phyloP scores from a whole-genome alignment of 805 yeast genomes.

The Kuraishia molischiana region DNA sequence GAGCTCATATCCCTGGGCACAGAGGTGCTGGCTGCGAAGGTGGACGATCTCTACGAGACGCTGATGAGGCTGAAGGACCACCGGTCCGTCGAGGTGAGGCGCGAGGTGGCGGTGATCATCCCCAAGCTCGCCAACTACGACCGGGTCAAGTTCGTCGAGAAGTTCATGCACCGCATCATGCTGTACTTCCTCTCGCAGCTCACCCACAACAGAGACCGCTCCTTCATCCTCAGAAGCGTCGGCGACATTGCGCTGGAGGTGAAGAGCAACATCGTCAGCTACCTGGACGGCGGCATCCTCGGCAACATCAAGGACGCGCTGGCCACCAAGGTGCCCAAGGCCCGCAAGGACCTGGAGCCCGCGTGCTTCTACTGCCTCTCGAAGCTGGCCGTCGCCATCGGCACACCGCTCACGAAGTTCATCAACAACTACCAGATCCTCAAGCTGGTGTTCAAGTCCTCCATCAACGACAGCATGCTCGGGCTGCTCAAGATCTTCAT shows the following conservation, averaged over 20 bases:
- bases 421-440: constrained; percentile 67
- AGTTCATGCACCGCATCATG: constrained; percentile 72
- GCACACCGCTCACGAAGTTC: constrained; percentile 87
- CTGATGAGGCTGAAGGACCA: constrained; percentile 69
- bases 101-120: constrained; percentile 74
- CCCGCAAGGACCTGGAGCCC: constrained; percentile 67
- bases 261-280: constrained; percentile 76
- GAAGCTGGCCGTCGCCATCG: constrained; percentile 79
- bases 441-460: constrained; percentile 71
- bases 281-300: constrained; percentile 80
- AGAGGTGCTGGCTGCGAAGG: constrained; percentile 57
- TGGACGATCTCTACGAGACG: constrained; percentile 69
- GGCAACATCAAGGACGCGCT: constrained; percentile 78
- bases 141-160: constrained; percentile 64
- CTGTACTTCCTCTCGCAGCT: constrained; percentile 70
- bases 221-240: constrained; percentile 67
- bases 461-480: constrained; percentile 77
- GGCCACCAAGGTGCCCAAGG: constrained; percentile 44
- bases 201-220: constrained; percentile 60
- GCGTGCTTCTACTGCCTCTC: constrained; percentile 86
- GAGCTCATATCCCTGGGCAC: constrained; percentile 71
- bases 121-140: constrained; percentile 79
- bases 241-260: constrained; percentile 80
- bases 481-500: constrained; percentile 61
- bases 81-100: constrained; percentile 64